Base-by-base conservation (phyloP, 108 stramenopile species). In the Conticribra weissflogii region DNA sequence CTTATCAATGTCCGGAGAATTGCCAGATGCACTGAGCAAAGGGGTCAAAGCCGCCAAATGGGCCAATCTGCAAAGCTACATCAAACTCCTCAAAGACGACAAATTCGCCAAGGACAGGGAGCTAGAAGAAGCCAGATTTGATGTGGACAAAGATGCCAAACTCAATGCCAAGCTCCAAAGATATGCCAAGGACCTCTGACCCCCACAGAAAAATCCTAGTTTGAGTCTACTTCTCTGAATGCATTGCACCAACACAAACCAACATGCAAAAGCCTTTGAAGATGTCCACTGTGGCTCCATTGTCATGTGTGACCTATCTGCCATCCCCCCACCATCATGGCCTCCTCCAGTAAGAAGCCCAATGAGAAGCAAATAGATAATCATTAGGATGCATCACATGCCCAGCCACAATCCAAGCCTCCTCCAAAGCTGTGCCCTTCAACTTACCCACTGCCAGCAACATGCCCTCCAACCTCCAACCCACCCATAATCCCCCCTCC, bases 151-250 rank as follows among this genome's bases (percentile, higher is more conserved):
- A 29, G 47, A 23, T 27, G 64, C 45, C 17, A 16, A 21, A 19
- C 3, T 55, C n/a, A 41, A 53, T n/a, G 45, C 15, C 31, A 31
- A 66, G 0, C 52, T 51, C 7, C 3, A 47, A 46, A 30, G 52
- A 27, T 23, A 54, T 25, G 59, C 51, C 30, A 33, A 56, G 5
- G 66, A 71, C 19, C 78, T 79, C 49, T 17, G 71, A 79, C 50
- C 70, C 54, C 4, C 53, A 57, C 44, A 59, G 60, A 2, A 60
- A 79, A 28, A 49, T 67, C 5, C 27, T 79, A 30, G 63, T 41
- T 56, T 79, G 70, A 59, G 49, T 52, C 21, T 72, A 72, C 41
- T 67, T 66, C 34, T 71, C 78, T 14, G 78, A 72, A 31, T 72
- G 65, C 29, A 64, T 71, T 21, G 78, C 66, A 50, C 71, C 4